Evolutionary conservation across 192 early-diverging fungal species (phyloP).

Genomic region (Chytriomyces sp.): DNA sequence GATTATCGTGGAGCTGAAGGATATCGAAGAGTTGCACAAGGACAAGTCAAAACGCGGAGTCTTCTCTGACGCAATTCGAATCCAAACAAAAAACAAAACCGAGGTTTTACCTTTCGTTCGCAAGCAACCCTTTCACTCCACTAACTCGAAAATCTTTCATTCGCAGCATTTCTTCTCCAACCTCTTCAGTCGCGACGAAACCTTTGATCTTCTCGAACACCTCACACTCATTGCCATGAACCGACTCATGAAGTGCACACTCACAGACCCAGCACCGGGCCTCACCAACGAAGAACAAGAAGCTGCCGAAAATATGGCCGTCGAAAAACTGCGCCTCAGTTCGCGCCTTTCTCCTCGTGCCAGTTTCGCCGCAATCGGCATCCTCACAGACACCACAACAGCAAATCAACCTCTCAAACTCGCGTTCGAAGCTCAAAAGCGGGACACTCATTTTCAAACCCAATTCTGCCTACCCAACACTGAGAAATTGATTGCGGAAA

Average conservation of each 20-base stretch:
- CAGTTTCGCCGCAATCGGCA: slow-evolving; percentile 7
- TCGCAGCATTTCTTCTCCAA: slow-evolving; percentile 86
- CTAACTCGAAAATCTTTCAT: slow-evolving; percentile 12
- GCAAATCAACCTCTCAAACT: slow-evolving; percentile 52
- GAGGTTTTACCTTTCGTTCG: slow-evolving; percentile 60
- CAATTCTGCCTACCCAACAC: slow-evolving; percentile 78
- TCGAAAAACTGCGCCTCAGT: neutral
- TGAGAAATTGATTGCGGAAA: slow-evolving; percentile 76
- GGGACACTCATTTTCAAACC: slow-evolving; percentile 74
- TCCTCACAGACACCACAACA: slow-evolving; percentile 11
- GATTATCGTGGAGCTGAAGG: slow-evolving; percentile 87
- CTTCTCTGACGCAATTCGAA: slow-evolving; percentile 84
- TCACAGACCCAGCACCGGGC: slow-evolving; percentile 68
- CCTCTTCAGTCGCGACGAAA: slow-evolving; percentile 95
- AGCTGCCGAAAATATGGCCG: neutral
- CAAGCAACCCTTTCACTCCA: neutral
- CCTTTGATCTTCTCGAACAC: slow-evolving; percentile 92
- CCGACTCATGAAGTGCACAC: slow-evolving; percentile 81
- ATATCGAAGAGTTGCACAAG: slow-evolving; percentile 85
- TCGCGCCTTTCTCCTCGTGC: slow-evolving; percentile 17
- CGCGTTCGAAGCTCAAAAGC: slow-evolving; percentile 70
- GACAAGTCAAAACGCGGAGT: slow-evolving; percentile 91
- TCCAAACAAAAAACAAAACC: slow-evolving; percentile 79
- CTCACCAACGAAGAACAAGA: slow-evolving; percentile 45
- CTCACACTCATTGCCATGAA: slow-evolving; percentile 88